Percentiles rank a stretch among this genome's conserved stretches.
These are phyloP conservation scores for Lipomyces anomalus DNA, from an alignment of 805 yeast genomes.

Conservation along the genomic window DNA sequence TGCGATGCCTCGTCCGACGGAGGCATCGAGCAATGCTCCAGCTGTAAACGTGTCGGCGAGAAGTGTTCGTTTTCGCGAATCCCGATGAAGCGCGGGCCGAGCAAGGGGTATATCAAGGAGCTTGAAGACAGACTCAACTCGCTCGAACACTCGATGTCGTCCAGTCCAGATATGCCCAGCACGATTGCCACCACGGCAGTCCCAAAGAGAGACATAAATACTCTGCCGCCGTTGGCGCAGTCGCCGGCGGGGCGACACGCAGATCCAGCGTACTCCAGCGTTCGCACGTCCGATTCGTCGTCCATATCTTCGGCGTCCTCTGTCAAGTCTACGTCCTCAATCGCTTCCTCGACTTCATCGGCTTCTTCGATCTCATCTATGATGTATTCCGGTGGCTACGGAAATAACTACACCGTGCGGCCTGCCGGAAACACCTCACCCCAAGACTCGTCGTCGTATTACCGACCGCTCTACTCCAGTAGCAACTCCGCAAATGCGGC, in stretches of 20 bases:
- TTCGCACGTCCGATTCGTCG: neutral
- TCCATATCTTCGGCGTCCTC: neutral
- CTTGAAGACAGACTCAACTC: slow-evolving; percentile 28
- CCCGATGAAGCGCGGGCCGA: slow-evolving; percentile 60
- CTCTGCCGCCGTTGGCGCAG: slow-evolving; percentile 3
- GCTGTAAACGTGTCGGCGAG: slow-evolving; percentile 48
- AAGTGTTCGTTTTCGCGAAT: slow-evolving; percentile 50
- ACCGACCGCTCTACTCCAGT: too few species aligned
- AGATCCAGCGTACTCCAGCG: neutral
- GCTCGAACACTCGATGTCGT: slow-evolving; percentile 20
- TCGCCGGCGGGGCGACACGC: slow-evolving; percentile 4
- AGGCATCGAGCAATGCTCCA: slow-evolving; percentile 39
- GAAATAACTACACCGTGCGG: too few species aligned
- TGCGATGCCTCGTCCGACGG: slow-evolving; percentile 35
- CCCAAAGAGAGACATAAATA: neutral
- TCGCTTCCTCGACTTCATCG: too few species aligned
- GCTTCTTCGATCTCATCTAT: too few species aligned
- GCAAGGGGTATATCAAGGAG: slow-evolving; percentile 41
- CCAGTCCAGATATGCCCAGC: slow-evolving; percentile 10
- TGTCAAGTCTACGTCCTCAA: too few species aligned
- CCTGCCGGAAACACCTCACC: too few species aligned
- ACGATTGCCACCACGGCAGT: neutral
- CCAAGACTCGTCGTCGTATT: too few species aligned
- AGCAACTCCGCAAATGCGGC: too few species aligned
- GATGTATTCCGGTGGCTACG: too few species aligned